Evolutionary conservation across 2,329 filamentous ascomycete species (phyloP), one percentile per base, ranked within the genome.

Genomic region (Penicillium corylophilum): DNA sequence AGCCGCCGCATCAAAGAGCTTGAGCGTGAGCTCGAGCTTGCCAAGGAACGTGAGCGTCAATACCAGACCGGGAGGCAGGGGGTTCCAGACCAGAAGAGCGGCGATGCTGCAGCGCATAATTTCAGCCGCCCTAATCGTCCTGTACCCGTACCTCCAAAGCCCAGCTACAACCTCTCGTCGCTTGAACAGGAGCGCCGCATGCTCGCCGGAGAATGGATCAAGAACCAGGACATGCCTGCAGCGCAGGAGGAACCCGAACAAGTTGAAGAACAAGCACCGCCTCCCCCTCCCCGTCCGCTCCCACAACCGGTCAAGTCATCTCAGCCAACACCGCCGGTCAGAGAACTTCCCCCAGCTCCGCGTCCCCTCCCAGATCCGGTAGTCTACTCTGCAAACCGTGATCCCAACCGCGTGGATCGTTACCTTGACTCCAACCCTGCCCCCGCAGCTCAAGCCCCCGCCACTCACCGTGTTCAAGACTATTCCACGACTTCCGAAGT

Each of bases 1-100:
- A 83, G 79, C 56, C 82, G 79, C 57, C 84, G 91, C 36, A 86
- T 96, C 56, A 82, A 82, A 62, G 87, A 96, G 67, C 79, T 97
- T 5, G 93, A 97, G 73, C 78, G 80, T 28, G 82, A 89, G 64
- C 77, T 90, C 1, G 83, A 85, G 62, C 79, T 83, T 62, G 86
- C 87, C 13, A 82, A 85, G 58, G 83, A 86, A 58, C 79, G 86
- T 40, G 86, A 89, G 64, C 77, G 77, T 35, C 79, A 82, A 61
- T 88, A 88, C 62, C 79, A 86, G 62, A 73, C 72, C 22, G 84
- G 86, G 64, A 77, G 84, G 12, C 78, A 84, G 54, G 78, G 80
- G 23, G 72, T 79, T 20, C 56, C 62, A 20, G 56, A 61, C 42
- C 64, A 63, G 24, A 57, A 66, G 24, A 53, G 57, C 24, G 52